These are phyloP conservation scores for Schizophyllum commune DNA, from an alignment of 1,284 basidiomycete genomes.

Conservation along the genomic window DNA sequence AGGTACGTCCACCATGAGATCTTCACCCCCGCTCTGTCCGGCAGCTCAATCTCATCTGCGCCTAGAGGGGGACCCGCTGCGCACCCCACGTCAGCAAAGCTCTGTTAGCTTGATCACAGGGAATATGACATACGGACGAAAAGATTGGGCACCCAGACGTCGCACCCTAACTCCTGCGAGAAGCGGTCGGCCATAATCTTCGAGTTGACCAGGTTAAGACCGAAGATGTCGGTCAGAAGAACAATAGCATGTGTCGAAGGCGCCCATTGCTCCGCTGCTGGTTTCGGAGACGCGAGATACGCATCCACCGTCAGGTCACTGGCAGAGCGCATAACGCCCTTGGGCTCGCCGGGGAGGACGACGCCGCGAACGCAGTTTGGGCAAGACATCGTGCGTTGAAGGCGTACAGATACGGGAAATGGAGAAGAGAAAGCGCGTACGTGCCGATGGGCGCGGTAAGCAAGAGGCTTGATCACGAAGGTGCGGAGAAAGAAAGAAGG, in stretches of 20 bases:
- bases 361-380: slow-evolving; percentile 18
- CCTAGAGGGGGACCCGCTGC: slow-evolving; percentile 27
- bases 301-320: slow-evolving; percentile 23
- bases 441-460: neutral
- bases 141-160: slow-evolving; percentile 47
- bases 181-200: slow-evolving; percentile 49
- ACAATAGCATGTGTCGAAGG: slow-evolving; percentile 31
- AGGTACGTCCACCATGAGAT: slow-evolving; percentile 17
- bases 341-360: slow-evolving; percentile 30
- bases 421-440: neutral
- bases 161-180: slow-evolving; percentile 36
- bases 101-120: neutral
- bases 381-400: neutral
- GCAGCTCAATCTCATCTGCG: slow-evolving; percentile 23
- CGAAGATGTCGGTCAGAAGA: slow-evolving; percentile 46
- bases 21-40: slow-evolving; percentile 25
- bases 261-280: neutral
- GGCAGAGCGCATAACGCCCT: slow-evolving; percentile 20
- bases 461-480: neutral
- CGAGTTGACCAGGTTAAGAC: slow-evolving; percentile 33
- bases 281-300: slow-evolving; percentile 17
- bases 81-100: neutral
- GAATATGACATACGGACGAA: slow-evolving; percentile 29
- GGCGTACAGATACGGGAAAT: neutral
- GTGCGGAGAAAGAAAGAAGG: too few species aligned